Base-by-base conservation (phyloP, 1,284 basidiomycete species). In the Dichomitus squalens region DNA sequence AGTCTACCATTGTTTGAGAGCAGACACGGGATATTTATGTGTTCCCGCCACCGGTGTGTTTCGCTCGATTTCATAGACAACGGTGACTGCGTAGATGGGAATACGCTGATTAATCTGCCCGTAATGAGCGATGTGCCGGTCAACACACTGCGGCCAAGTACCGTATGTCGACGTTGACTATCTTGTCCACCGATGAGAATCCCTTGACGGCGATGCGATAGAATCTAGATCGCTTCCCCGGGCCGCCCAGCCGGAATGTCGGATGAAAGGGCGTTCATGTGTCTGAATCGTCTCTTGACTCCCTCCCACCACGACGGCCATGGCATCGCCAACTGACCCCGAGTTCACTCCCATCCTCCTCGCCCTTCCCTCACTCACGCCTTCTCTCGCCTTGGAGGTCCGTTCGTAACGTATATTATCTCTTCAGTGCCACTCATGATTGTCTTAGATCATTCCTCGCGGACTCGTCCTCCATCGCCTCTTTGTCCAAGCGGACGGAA, bases 401-500 rank as follows among this genome's bases (percentile, higher is more conserved):
- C 53, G 70, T 50, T 25, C 34, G 11, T 52, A 6, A 38, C 44
- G 20, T 38, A n/a, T 52, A 39, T 31, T 20, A 1, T 33, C 23
- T 21, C 53, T 31, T 63, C n/a, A 40, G 47, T 62, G 46, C 51
- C 59, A 53, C 56, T 43, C 25, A 36, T 20, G 36, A 23, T 51
- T 34, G 23, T 27, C 51, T 14, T 60, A 88, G 86, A 72, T 89
- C 59, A 75, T 89, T 38, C 87, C 88, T 6, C 76, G 80, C 63
- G 87, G 88, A 9, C 71, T 89, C 57, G 88, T 86, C 11, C 75
- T 90, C 55, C 85, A 90, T 67, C 79, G 81, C 36, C 72, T 90
- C 61, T 78, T 84, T 61, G 81, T 88, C 27, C 83, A 87, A 65
- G 79, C 79, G 46, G 81, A 85, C 65, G 87, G 86, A 47, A 80